Conservation (phyloP, 768 basidiomycete species). For the Boletus edulis region DNA sequence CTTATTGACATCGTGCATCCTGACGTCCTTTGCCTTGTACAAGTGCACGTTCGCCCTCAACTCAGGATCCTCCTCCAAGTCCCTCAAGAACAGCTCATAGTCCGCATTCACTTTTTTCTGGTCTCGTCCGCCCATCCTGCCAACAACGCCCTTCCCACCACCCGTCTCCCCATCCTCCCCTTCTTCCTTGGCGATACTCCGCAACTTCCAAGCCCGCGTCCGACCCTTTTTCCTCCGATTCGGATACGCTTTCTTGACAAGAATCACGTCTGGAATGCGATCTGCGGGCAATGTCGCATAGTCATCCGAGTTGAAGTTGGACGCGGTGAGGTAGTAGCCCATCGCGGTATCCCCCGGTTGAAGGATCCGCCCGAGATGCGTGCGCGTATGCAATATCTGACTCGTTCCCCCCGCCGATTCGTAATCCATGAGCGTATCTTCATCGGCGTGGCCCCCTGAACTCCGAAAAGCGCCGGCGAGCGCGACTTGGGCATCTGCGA, state of each 20-base stretch:
- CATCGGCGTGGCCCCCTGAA: conserved; percentile 38
- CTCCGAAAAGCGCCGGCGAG: conserved; percentile 78
- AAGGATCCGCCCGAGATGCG: conserved; percentile 89
- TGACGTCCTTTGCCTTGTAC: conserved; percentile 66
- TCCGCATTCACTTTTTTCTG: conserved; percentile 93
- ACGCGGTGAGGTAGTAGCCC: conserved; percentile 84
- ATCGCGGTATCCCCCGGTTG: conserved; percentile 94
- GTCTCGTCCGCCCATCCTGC: conserved; percentile 86
- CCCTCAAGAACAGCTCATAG: conserved; percentile 93
- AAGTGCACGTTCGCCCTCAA: conserved; percentile 83
- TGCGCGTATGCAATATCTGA: conserved; percentile 93
- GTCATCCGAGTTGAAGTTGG: conserved; percentile 92
- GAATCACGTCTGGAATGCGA: conserved; percentile 85
- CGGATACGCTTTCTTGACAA: conserved; percentile 95
- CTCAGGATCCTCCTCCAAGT: conserved; percentile 94
- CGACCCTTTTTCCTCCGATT: conserved; percentile 89
- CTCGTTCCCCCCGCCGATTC: conserved; percentile 58
- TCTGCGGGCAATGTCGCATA: conserved; percentile 65
- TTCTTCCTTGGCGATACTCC: conserved; percentile 90
- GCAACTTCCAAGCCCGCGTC: conserved; percentile 81
- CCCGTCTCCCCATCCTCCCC: conserved; percentile 84
- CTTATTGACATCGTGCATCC: conserved; percentile 43
- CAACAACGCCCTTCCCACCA: conserved; percentile 80
- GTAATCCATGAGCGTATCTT: conserved; percentile 57
- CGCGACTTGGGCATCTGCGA: conserved; percentile 89